phyloP scores from a whole-genome alignment of 192 early-diverging fungal species.

The Phycomyces blakesleeanus region DNA sequence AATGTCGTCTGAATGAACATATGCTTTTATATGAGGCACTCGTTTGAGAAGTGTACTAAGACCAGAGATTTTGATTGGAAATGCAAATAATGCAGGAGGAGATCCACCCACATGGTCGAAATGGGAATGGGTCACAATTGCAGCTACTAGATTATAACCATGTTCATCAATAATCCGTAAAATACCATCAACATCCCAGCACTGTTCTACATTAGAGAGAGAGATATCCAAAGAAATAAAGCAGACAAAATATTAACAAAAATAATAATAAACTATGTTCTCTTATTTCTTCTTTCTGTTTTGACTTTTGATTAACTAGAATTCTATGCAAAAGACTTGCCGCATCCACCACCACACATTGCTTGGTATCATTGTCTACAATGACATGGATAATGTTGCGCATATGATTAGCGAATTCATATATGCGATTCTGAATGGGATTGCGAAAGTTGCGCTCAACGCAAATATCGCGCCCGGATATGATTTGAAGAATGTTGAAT shows the following conservation, averaged over 20 bases:
- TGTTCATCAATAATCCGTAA: conserved; percentile 53
- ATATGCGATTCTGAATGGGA: conserved; percentile 73
- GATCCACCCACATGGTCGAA: conserved; percentile 77
- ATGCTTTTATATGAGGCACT: conserved; percentile 68
- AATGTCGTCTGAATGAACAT: conserved; percentile 76
- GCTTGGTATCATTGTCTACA: conserved; percentile 59
- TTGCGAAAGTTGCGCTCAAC: conserved; percentile 41
- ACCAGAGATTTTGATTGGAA: conserved; percentile 78
- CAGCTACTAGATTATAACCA: conserved; percentile 66
- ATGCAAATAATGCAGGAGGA: conserved; percentile 79
- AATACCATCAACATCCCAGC: conserved; percentile 92
- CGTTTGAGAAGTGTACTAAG: conserved; percentile 69
- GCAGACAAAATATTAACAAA: too few relatives aligned
- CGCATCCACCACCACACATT: conserved; percentile 83
- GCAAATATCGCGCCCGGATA: conserved; percentile 72
- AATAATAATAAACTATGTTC: too few relatives aligned
- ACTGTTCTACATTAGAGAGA: conserved; percentile 46
- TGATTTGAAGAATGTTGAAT: conserved; percentile 62
- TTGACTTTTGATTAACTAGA: conserved; percentile 29
- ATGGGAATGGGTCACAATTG: conserved; percentile 79
- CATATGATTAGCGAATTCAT: conserved; percentile 77
- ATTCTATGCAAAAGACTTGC: conserved; percentile 41
- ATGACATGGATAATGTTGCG: conserved; percentile 84
- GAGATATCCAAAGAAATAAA: too few relatives aligned
- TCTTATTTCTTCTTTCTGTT: conserved; percentile 53